These are phyloP conservation scores for Brassica incana DNA, from an alignment of 345 rosid genomes.

Conservation along the genomic window DNA sequence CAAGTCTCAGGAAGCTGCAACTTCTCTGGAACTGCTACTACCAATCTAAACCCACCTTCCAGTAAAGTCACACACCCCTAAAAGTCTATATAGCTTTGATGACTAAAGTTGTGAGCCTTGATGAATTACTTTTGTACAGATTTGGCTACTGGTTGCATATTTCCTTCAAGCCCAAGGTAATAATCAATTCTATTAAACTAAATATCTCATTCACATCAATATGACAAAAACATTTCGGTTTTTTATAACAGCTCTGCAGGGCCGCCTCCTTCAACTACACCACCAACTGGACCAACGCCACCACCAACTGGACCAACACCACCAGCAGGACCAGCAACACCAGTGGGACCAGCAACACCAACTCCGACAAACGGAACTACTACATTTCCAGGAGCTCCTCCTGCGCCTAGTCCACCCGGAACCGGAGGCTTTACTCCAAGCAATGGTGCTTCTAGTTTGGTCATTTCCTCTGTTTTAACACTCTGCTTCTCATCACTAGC, in stretches of 20 bases:
- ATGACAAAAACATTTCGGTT: neutral
- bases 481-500: conserved; percentile 41
- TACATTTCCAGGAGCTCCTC: neutral
- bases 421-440: conserved; percentile 25
- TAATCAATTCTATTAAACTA: conserved; percentile 19
- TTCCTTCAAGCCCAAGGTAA: conserved; percentile 27
- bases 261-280: conserved; percentile 22
- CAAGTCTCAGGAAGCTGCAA: neutral
- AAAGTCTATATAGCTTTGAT: neutral
- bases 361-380: conserved; percentile 10
- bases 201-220: conserved; percentile 3
- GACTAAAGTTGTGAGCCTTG: neutral
- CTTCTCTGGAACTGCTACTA: neutral
- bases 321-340: neutral
- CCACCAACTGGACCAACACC: neutral
- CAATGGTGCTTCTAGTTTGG: conserved; percentile 28
- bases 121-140: neutral
- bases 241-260: conserved; percentile 30
- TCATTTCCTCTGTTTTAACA: conserved; percentile 29
- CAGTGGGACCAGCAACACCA: conserved; percentile 24
- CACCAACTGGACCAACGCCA: neutral
- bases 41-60: neutral
- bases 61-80: neutral
- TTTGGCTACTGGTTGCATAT: neutral
- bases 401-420: conserved; percentile 36